Percentiles rank a stretch among this genome's conserved stretches.
These are phyloP conservation scores for Cnidoscolus chayamansa DNA, from an alignment of 441 rosid genomes.

Conservation along the genomic window DNA sequence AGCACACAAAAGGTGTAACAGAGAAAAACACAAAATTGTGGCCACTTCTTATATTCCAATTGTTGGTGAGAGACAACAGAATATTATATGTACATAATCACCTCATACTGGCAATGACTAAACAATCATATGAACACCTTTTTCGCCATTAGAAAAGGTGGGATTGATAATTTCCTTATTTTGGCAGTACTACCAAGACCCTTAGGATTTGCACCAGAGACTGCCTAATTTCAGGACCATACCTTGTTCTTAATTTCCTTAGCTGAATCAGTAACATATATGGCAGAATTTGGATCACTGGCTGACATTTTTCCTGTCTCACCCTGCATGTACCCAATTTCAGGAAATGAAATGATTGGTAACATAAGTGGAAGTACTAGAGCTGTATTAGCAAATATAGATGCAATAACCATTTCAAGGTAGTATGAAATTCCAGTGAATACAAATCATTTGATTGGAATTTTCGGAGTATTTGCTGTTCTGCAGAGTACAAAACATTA, in stretches of 20 bases:
- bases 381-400: background rate
- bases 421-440: too few species aligned
- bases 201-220: too few species aligned
- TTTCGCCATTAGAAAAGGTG: background rate
- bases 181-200: background rate
- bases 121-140: background rate
- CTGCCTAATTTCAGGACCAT: background rate
- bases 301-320: conserved; percentile 98
- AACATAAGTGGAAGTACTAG: background rate
- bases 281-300: conserved; percentile 89
- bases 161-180: background rate
- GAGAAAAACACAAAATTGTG: too few species aligned
- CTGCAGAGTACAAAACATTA: too few species aligned
- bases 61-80: background rate
- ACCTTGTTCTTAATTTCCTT: conserved; percentile 82
- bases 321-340: conserved; percentile 51
- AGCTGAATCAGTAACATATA: conserved; percentile 81
- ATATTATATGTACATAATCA: background rate
- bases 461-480: too few species aligned
- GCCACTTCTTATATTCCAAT: background rate
- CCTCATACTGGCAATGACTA: background rate
- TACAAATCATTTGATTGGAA: too few species aligned
- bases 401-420: too few species aligned
- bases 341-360: conserved; percentile 6
- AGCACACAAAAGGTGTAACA: background rate